phyloP scores from a whole-genome alignment of 768 basidiomycete genomes.

The Xerocomus spinulosus region DNA sequence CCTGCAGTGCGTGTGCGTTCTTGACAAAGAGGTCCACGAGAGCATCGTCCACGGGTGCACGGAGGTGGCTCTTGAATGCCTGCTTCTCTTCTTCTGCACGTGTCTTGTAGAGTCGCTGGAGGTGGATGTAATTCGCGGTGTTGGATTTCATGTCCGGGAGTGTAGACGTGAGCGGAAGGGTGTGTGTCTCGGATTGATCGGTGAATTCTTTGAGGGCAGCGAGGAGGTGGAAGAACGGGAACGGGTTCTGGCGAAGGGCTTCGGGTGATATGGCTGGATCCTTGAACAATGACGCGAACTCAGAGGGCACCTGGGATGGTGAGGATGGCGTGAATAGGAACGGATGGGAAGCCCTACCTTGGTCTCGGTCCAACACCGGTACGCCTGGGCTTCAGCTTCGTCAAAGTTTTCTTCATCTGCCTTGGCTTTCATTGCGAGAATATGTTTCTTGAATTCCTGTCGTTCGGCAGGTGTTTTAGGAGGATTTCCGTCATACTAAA shows the following conservation, averaged over 20 bases:
- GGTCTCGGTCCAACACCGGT: slow-evolving; percentile 67
- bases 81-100: slow-evolving; percentile 68
- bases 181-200: slow-evolving; percentile 47
- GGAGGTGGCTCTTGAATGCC: slow-evolving; percentile 47
- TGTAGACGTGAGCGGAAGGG: slow-evolving; percentile 78
- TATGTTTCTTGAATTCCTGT: slow-evolving; percentile 65
- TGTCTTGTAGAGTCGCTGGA: slow-evolving; percentile 81
- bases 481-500: slow-evolving; percentile 61
- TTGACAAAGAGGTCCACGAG: slow-evolving; percentile 71
- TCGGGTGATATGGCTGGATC: slow-evolving; percentile 49
- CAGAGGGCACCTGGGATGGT: slow-evolving; percentile 54
- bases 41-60: slow-evolving; percentile 43
- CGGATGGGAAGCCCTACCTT: slow-evolving; percentile 28
- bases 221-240: slow-evolving; percentile 77
- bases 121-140: slow-evolving; percentile 73
- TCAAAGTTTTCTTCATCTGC: slow-evolving; percentile 96
- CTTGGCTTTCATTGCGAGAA: slow-evolving; percentile 65
- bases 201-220: slow-evolving; percentile 65
- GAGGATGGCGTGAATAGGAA: slow-evolving; percentile 2
- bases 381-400: slow-evolving; percentile 86
- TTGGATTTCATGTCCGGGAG: slow-evolving; percentile 97
- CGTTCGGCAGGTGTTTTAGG: slow-evolving; percentile 58
- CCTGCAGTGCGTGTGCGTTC: slow-evolving; percentile 69
- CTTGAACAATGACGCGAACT: slow-evolving; percentile 59
- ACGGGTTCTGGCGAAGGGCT: slow-evolving; percentile 40